Evolutionary conservation across 2,329 filamentous ascomycete genomes (phyloP).

Genomic region (Ceratocystis papillata): DNA sequence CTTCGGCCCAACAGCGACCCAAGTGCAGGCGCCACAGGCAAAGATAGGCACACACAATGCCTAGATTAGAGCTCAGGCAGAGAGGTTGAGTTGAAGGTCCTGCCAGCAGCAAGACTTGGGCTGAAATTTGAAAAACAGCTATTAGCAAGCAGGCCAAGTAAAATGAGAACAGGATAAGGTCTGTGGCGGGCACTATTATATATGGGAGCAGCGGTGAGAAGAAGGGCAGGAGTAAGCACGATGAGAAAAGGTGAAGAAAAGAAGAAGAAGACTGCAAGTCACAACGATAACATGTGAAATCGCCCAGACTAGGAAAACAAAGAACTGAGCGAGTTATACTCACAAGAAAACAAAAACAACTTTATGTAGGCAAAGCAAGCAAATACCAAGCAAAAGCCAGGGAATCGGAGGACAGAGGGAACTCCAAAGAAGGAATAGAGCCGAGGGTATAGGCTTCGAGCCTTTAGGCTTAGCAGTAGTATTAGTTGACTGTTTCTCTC

Average conservation of each 20-base stretch:
- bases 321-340: neutral
- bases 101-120: slow-evolving; percentile 3
- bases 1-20: slow-evolving; percentile 8
- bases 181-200: neutral
- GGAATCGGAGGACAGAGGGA: neutral
- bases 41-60: slow-evolving; percentile 5
- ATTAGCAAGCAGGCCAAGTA: neutral
- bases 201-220: neutral
- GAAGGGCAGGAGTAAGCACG: neutral
- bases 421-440: slow-evolving; percentile 12
- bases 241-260: neutral
- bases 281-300: slow-evolving; percentile 3
- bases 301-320: neutral
- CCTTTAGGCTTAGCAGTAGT: no score
- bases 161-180: no score
- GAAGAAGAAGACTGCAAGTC: neutral
- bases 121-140: slow-evolving; percentile 5
- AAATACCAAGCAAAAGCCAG: neutral
- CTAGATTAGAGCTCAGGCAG: slow-evolving; percentile 3
- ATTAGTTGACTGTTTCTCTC: no score
- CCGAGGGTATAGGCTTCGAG: slow-evolving; percentile 3
- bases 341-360: neutral
- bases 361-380: neutral
- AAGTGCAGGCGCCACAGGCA: neutral
- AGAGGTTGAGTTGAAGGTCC: neutral